Base-by-base conservation (phyloP, 129 eudicot genomes). In the Artemisia argyi region DNA sequence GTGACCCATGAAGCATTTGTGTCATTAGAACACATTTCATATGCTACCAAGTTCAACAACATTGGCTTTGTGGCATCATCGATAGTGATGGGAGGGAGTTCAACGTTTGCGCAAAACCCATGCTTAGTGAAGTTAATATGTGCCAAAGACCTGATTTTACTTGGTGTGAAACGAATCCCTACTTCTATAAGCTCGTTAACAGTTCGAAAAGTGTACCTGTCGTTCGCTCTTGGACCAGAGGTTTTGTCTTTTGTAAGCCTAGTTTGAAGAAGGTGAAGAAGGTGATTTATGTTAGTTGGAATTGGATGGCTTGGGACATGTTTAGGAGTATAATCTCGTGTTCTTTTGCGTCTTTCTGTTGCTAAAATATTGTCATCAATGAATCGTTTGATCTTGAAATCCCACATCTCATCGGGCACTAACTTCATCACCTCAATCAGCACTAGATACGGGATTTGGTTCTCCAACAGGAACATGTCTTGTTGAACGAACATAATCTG, bases 31-130 rank as follows among this genome's bases (percentile, higher is more conserved):
- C 26, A 24, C 26, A 24, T 24, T 24, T 24, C 26, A 20, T 72
- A 84, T 7, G 88, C 88, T 1, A 71, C 60, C 74, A 84, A 6
- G 78, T 84, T 84, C 28, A 73, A 53, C 39, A 80, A 62, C 44
- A 73, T 48, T 1, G 76, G 64, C 44, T 61, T 75, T 12, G 81
- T 80, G 46, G 79, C 22, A 30, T 74, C 81, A 12, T 75, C 76
- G 4, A 83, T 47, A 10, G 56, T 64, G 17, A 79, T 66, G 5
- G 71, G 53, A 15, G 84, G 81, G 50, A 83, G 71, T 73, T 24
- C 26, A 24, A 24, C 26, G 26, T 24, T 24, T 24, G 26, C 26
- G 2, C 26, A 24, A 24, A 24, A 24, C 26, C 26, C 26, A 24
- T 24, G 2, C 26, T 24, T 24, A 24, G 26, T 24, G 26, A 24